These are phyloP conservation scores for Tylopilus subfusipes DNA, from an alignment of 768 basidiomycete genomes.

Conservation along the genomic window DNA sequence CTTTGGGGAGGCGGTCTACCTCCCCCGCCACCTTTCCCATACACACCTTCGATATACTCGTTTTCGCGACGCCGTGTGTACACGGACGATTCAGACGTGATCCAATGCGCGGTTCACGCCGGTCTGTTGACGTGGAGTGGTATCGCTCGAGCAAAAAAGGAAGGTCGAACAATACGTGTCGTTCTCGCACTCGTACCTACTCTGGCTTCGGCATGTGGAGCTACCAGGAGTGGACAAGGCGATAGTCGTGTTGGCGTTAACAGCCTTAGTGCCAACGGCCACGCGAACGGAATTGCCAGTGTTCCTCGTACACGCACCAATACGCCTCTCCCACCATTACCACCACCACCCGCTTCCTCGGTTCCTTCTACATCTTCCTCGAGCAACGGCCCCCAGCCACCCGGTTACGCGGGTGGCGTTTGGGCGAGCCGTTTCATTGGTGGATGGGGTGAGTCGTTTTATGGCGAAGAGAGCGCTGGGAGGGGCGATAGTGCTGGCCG, in stretches of 20 bases:
- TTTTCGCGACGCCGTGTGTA: constrained; percentile 54
- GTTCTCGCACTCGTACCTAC: constrained; percentile 41
- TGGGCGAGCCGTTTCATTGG: constrained; percentile 41
- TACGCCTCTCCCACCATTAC: constrained; percentile 25
- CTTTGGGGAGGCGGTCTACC: constrained; percentile 68
- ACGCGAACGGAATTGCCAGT: constrained; percentile 30
- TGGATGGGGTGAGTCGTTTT: constrained; percentile 37
- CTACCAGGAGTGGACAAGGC: constrained; percentile 30
- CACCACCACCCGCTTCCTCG: constrained; percentile 20
- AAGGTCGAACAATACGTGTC: constrained; percentile 38
- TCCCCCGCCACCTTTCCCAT: constrained; percentile 38
- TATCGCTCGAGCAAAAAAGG: constrained; percentile 36
- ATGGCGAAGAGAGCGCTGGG: constrained; percentile 29
- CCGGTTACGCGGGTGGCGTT: constrained; percentile 29
- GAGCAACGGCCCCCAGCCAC: constrained; percentile 22
- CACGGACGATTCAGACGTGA: constrained; percentile 74
- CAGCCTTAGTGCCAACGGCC: constrained; percentile 22
- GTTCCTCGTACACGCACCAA: constrained; percentile 29
- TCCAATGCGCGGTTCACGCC: constrained; percentile 65
- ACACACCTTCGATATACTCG: constrained; percentile 22
- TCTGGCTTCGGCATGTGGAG: constrained; percentile 42
- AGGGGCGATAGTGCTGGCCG: constrained; percentile 23
- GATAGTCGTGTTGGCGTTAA: constrained; percentile 19
- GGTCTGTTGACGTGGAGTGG: constrained; percentile 48
- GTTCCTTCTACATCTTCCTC: constrained; percentile 26